Evolutionary conservation across 2,329 filamentous ascomycete genomes (phyloP), one percentile per base, ranked within the genome.

Genomic region (Ophiostoma novo-ulmi): DNA sequence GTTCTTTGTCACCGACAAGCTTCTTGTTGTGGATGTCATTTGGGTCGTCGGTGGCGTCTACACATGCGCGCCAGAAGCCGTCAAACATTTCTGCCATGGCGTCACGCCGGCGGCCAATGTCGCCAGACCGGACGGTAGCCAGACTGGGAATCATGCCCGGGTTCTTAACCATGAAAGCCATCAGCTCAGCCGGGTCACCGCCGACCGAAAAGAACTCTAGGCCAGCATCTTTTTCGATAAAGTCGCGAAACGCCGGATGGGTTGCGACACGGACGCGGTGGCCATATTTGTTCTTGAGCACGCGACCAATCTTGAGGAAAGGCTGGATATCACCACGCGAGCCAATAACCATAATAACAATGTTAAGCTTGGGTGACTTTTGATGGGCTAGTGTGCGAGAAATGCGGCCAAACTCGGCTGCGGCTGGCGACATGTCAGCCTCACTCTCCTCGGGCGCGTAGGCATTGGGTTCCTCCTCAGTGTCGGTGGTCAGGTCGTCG

Each of bases 141-240:
- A 94, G 80, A 0, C 85, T 90, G 0, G 92, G 91, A 1, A 95
- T 90, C 78, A 94, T 83, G 4, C 91, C 91, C 0, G 87, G 91
- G 75, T 94, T 93, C 80, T 93, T 93, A 44, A 94, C 91, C 92
- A 95, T 94, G 78, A 93, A 94, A 0, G 90, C 89, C 92, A 94
- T 94, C 1, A 95, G 82, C 78, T 94, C 91, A 0, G 89, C 87
- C 1, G 92, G 92, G 75, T 94, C 89, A 1, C 92, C 92, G 1
- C 91, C 91, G 1, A 94, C 87, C 1, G 87, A 89, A 79, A 94
- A 94, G 80, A 94, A 94, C 75, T 94, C 91, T 0, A 94, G 82
- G 0, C 88, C 89, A 0, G 84, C 88, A 73, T 93, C 89, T 67
- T 89, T 84, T 75, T 92, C 85, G 1, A 94, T 87, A 75, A 94